A percentile compares a stretch with the other conserved stretches of the same genome.
phyloP scores from a whole-genome alignment of 2,329 filamentous ascomycete genomes.

The Stromatinia cepivora region DNA sequence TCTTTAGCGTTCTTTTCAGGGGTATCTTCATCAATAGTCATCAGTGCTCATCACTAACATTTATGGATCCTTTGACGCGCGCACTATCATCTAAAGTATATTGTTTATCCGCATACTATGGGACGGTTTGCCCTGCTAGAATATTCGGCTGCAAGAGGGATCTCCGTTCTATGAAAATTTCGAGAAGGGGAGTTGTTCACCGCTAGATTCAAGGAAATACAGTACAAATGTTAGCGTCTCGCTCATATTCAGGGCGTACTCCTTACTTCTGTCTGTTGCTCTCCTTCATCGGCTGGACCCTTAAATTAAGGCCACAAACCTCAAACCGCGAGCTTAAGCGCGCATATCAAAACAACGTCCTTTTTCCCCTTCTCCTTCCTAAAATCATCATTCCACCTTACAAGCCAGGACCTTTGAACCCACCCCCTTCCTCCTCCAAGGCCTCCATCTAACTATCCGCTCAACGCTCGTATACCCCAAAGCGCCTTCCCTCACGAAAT shows the following conservation, averaged over 20 bases:
- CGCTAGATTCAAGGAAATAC: not conserved
- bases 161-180: not conserved
- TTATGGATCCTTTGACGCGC: conserved; percentile 11
- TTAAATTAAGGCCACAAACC: not conserved
- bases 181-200: conserved; percentile 1
- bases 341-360: not conserved
- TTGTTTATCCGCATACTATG: not conserved
- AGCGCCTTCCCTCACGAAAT: not conserved
- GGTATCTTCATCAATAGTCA: not conserved
- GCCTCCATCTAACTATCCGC: not conserved
- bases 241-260: not conserved
- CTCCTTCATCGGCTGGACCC: not conserved
- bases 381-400: no score
- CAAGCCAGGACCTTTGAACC: not conserved
- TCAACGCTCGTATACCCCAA: not conserved
- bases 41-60: not conserved
- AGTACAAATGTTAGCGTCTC: not conserved
- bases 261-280: not conserved
- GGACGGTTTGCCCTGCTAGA: not conserved
- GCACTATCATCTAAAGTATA: not conserved
- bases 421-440: no score
- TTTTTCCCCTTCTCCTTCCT: not conserved
- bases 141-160: not conserved
- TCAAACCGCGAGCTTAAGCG: not conserved
- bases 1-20: conserved; percentile 1